Base-by-base conservation (phyloP, 106 monocot genomes). In the Acorus calamus region DNA sequence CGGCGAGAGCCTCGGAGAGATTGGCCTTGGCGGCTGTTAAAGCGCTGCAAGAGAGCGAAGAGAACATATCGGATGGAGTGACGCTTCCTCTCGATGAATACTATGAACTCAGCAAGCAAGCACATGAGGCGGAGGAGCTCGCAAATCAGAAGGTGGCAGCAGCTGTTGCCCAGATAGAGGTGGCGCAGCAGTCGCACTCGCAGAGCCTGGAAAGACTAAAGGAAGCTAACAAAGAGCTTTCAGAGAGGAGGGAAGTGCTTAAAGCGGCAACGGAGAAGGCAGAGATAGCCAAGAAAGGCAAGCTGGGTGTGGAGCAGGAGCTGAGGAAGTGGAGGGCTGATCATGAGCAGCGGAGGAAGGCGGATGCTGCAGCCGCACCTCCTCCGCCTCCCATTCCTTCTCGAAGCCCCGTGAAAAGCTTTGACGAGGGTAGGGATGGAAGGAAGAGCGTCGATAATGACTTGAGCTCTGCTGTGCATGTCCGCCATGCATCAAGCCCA, bases 41-140 rank as follows among this genome's bases (percentile, higher is more conserved):
- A 66, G 81, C 92, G 8, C 67, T 92, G 65, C 42, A 74, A 59
- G 81, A 79, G 47, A 78, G 79, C 46, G 71, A 77, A 28, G 78
- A 81, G 4, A 53, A 47, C 46, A 55, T 8, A 12, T 53, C 12
- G 14, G 56, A 66, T 52, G 65, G 56, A 5, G 67, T 93, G 5
- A 69, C 77, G 0, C 61, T 93, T 63, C 63, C 77, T 45, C 49
- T 85, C 8, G 88, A 93, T 12, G 83, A 93, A 7, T 93, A 88
- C 74, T 67, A 79, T 49, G 56, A 4, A 3, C 80, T 93, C 8
- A 85, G 80, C 71, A 88, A 83, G 62, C 63, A 47, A 63, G 88
- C 83, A 2, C 64, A 69, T 53, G 81, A 83, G 14, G 81, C 76
- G 0, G 88, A 93, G 64, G 78, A 80, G 53, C 55, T 66, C 8